phyloP scores from a whole-genome alignment of 176 grass and related monocot genomes.

The Calamus simplicifolius region DNA sequence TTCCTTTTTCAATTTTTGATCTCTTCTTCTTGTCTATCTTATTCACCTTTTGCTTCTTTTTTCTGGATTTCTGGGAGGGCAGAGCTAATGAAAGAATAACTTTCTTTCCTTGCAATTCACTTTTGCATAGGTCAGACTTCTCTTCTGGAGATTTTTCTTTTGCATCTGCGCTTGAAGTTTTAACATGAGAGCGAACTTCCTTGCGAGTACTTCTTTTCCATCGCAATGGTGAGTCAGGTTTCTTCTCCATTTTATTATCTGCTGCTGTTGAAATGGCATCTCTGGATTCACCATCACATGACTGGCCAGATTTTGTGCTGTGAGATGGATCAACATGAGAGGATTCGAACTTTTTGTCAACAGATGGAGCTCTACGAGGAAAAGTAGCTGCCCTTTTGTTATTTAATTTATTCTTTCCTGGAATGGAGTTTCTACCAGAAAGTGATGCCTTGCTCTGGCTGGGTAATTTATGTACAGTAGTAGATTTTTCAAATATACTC shows the following conservation, averaged over 20 bases:
- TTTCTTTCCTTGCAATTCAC: slow-evolving; percentile 42
- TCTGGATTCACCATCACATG: slow-evolving; percentile 18
- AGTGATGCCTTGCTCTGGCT: slow-evolving; percentile 37
- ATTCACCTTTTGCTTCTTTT: slow-evolving; percentile 35
- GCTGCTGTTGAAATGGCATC: slow-evolving; percentile 21
- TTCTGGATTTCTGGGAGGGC: slow-evolving; percentile 49
- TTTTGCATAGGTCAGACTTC: slow-evolving; percentile 37
- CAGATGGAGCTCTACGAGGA: slow-evolving; percentile 3
- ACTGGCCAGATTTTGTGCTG: slow-evolving; percentile 5
- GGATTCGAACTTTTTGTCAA: slow-evolving; percentile 1
- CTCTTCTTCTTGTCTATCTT: slow-evolving; percentile 26
- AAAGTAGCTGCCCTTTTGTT: slow-evolving; percentile 30
- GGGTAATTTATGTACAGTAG: slow-evolving; percentile 4
- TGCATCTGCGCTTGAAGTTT: slow-evolving; percentile 31
- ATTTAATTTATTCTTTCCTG: slow-evolving; percentile 36
- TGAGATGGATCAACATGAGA: not conserved
- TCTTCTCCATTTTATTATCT: slow-evolving; percentile 38
- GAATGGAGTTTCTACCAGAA: slow-evolving; percentile 30
- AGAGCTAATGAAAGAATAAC: slow-evolving; percentile 17
- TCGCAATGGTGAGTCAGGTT: slow-evolving; percentile 33
- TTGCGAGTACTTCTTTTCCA: slow-evolving; percentile 37
- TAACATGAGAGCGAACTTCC: slow-evolving; percentile 28
- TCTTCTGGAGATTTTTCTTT: slow-evolving; percentile 35
- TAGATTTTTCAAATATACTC: slow-evolving; percentile 24
- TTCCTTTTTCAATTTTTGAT: slow-evolving; percentile 42